Evolutionary conservation across 2,329 filamentous ascomycete species (phyloP).

Genomic region (Didymella keratinophila): DNA sequence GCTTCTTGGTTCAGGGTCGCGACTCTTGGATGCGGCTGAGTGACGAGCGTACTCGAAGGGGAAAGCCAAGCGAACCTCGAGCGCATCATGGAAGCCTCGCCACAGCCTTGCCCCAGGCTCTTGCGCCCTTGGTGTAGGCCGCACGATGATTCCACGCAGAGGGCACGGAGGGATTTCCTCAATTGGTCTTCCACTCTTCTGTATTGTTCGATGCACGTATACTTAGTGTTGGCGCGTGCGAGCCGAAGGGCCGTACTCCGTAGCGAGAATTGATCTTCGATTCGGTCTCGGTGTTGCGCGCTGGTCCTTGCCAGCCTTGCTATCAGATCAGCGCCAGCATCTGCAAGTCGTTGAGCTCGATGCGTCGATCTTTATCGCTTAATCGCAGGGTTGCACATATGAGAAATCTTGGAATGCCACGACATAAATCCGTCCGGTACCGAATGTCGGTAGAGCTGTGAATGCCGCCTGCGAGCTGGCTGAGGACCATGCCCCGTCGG

Average conservation of each 20-base stretch:
- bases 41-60: not conserved
- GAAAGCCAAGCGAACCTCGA: not conserved
- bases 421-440: not conserved
- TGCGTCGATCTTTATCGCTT: conserved; percentile 3
- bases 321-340: conserved; percentile 11
- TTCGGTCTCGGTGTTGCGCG: conserved; percentile 1
- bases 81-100: not conserved
- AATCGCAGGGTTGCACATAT: conserved; percentile 1
- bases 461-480: not conserved
- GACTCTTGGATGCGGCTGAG: conserved; percentile 3
- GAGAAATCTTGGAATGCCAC: not conserved
- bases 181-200: conserved; percentile 4
- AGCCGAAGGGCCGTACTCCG: conserved; percentile 4
- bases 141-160: not conserved
- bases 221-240: not conserved
- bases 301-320: conserved; percentile 13
- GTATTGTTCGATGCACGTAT: conserved; percentile 1
- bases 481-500: not conserved
- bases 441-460: not conserved
- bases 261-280: conserved; percentile 11
- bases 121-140: conserved; percentile 5
- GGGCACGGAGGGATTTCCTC: not conserved
- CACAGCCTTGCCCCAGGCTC: conserved; percentile 3
- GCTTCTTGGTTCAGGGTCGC: conserved; percentile 1
- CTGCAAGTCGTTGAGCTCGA: conserved; percentile 3